Evolutionary conservation across 2,329 filamentous ascomycete genomes (phyloP).

Genomic region (Alternaria gaisen): DNA sequence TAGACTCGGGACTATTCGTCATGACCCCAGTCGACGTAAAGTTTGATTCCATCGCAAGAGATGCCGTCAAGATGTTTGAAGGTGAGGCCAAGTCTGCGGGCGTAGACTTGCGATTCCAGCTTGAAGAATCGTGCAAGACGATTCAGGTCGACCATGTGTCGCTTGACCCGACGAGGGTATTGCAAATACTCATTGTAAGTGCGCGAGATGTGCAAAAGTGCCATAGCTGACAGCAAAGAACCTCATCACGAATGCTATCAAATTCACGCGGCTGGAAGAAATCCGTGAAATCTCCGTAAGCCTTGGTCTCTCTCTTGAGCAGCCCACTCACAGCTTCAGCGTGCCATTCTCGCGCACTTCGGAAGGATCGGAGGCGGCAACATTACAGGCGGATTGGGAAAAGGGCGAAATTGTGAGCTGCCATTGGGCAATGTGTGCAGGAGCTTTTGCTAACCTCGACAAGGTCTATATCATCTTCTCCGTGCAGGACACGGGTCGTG

Average conservation of each 20-base stretch:
- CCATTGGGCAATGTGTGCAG: too few relatives aligned
- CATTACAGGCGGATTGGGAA: constrained; percentile 46
- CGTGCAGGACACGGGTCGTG: constrained; percentile 53
- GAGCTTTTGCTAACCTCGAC: too few relatives aligned
- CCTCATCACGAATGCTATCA: constrained; percentile 56
- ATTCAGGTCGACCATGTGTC: constrained; percentile 49
- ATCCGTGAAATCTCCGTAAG: constrained; percentile 49
- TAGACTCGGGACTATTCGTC: constrained; percentile 54
- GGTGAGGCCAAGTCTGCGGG: constrained; percentile 45
- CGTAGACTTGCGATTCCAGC: constrained; percentile 36
- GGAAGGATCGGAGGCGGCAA: constrained; percentile 20
- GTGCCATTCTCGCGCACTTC: constrained; percentile 24
- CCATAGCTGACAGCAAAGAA: constrained; percentile 30
- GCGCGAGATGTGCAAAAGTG: background rate
- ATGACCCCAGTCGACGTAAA: constrained; percentile 54
- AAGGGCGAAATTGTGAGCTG: constrained; percentile 37
- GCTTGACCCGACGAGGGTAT: constrained; percentile 53
- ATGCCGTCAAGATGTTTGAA: constrained; percentile 52
- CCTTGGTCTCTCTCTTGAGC: constrained; percentile 42
- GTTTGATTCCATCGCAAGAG: constrained; percentile 43
- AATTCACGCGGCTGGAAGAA: constrained; percentile 53
- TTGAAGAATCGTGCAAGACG: constrained; percentile 50
- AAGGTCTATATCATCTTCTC: constrained; percentile 50
- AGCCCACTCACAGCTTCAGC: constrained; percentile 45
- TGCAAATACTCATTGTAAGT: constrained; percentile 48